A percentile compares a stretch with the other conserved stretches of the same genome.
Evolutionary conservation across 192 early-diverging fungal species (phyloP).

Genomic region (Spizellomyces sp.): DNA sequence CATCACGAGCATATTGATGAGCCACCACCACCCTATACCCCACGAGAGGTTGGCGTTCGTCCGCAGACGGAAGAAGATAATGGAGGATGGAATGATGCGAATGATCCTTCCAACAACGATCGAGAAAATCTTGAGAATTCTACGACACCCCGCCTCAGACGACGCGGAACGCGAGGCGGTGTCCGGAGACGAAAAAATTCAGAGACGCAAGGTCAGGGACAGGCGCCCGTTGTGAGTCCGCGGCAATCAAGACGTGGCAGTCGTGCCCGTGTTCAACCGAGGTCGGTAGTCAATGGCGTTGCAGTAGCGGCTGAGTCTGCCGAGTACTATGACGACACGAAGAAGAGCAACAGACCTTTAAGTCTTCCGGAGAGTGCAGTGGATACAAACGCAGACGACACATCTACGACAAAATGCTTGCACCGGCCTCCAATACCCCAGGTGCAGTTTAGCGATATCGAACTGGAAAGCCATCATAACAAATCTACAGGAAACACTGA

Average conservation of each 20-base stretch:
- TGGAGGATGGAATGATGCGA: not conserved
- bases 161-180: conserved; percentile 22
- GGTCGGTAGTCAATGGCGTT: not conserved
- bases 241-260: not conserved
- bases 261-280: not conserved
- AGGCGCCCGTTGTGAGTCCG: not conserved
- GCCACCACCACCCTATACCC: conserved; percentile 28
- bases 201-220: not conserved
- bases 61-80: not conserved
- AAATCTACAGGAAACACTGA: not conserved
- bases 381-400: not conserved
- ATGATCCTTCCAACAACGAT: conserved; percentile 3
- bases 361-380: not conserved
- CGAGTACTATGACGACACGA: not conserved
- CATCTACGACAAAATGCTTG: not conserved
- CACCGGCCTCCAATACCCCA: not conserved
- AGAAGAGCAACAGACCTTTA: not conserved
- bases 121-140: conserved; percentile 17
- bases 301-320: not conserved
- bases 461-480: not conserved
- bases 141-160: conserved; percentile 11
- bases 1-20: conserved; percentile 10
- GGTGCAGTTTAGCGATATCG: conserved; percentile 4
- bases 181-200: conserved; percentile 17
- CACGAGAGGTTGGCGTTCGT: conserved; percentile 6